Base-by-base conservation (phyloP, 2,329 filamentous ascomycete genomes). In the Pseudocercospora eumusae region DNA sequence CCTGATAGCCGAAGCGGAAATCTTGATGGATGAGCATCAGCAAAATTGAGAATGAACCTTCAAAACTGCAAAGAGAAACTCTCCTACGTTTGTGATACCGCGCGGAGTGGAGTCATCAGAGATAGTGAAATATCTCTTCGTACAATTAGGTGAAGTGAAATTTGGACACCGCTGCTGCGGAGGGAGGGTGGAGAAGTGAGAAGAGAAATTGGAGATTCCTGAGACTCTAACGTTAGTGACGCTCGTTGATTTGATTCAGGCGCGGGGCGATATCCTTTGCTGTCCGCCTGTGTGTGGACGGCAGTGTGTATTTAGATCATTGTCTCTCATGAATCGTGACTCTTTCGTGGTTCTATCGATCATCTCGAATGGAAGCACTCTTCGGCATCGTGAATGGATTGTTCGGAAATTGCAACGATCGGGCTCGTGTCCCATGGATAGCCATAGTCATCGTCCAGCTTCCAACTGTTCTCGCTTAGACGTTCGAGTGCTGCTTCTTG, bases 401-500 rank as follows among this genome's bases (percentile, higher is more conserved):
- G 47, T 56, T 73, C 70, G 31, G 53, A 59, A 11, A 56, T 49
- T 15, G 64, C 57, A 1, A 70, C 66, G 9, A 64, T 56, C 13
- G 55, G 56, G 13, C 47, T 60, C 10, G 62, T 59, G 21, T 57
- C 61, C 21, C 66, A 67, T 10, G 73, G 73, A 62, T 69, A 75
- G 15, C 73, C 73, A 62, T 65, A 69, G 21, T 73, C 68, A 23
- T 70, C 66, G 11, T 71, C 65, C 42, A 63, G 50, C 47, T 63
- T 70, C 64, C 66, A 73, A 10, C 63, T 60, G 3, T 66, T 62
- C 0, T 58, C 66, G 11, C 68, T 66, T 13, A 75, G 63, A 10
- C 59, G 56, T 28, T 75, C 73, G n/a, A 75, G 47, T 2, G 66
- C 70, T 18, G 69, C 64, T 36, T 71, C 69, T 60, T 70, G 70